These are phyloP conservation scores for Medicago truncatula DNA, from an alignment of 306 rosid species.

Conservation along the genomic window DNA sequence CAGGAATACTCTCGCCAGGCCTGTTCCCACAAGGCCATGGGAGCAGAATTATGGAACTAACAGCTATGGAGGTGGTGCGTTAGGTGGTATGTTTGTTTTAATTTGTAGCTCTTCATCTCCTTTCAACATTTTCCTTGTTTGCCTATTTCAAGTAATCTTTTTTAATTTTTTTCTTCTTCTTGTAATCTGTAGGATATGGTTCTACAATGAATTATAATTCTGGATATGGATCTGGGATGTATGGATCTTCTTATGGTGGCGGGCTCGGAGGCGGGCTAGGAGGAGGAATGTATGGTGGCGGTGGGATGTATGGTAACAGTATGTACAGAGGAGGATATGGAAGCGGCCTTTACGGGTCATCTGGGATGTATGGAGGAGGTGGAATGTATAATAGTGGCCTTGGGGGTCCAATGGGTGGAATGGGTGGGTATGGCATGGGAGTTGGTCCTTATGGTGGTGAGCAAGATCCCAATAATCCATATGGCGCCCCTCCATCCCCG, in stretches of 20 bases:
- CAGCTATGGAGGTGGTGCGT: constrained; percentile 74
- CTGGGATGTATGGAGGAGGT: constrained; percentile 93
- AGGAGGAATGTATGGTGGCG: constrained; percentile 82
- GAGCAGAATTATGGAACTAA: constrained; percentile 76
- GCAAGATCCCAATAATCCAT: constrained; percentile 95
- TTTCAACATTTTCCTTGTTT: constrained; percentile 15
- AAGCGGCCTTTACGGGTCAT: constrained; percentile 81
- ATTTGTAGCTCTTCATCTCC: neutral
- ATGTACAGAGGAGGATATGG: constrained; percentile 75
- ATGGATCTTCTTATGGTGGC: constrained; percentile 71
- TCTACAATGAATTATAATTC: constrained; percentile 71
- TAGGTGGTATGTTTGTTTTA: constrained; percentile 60
- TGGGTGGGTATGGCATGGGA: constrained; percentile 97
- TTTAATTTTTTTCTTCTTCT: neutral
- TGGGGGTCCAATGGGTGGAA: constrained; percentile 82
- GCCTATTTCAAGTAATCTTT: constrained; percentile 23
- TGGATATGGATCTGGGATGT: constrained; percentile 66
- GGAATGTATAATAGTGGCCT: constrained; percentile 84
- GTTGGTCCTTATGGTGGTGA: constrained; percentile 91
- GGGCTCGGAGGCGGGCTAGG: constrained; percentile 61
- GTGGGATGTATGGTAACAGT: constrained; percentile 85
- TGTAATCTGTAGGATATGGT: constrained; percentile 67
- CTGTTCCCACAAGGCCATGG: constrained; percentile 97
- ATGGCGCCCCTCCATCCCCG: constrained; percentile 85
- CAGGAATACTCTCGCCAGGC: constrained; percentile 69